These are phyloP conservation scores for Geotrichum ghanense DNA, from an alignment of 805 yeast species.

Conservation along the genomic window DNA sequence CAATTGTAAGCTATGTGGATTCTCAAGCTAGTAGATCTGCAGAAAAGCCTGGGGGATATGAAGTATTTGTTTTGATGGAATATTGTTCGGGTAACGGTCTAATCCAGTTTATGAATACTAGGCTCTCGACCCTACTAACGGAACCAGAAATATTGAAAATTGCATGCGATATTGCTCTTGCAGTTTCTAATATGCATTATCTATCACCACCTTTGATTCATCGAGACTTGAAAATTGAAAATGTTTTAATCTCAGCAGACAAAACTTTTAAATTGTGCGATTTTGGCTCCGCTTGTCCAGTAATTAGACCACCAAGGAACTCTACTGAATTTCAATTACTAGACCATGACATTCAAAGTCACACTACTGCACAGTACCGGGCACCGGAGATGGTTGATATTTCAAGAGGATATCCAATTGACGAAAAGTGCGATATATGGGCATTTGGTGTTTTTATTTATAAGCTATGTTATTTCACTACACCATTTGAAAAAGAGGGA, in stretches of 20 bases:
- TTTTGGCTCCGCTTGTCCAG: constrained; percentile 78
- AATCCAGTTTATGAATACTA: constrained; percentile 77
- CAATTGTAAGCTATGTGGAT: constrained; percentile 84
- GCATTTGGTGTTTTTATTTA: constrained; percentile 88
- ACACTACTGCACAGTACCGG: constrained; percentile 93
- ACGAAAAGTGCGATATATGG: constrained; percentile 93
- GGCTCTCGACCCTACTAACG: constrained; percentile 63
- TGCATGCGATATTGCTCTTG: constrained; percentile 71
- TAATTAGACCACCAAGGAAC: constrained; percentile 63
- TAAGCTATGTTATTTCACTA: constrained; percentile 82
- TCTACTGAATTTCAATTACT: constrained; percentile 60
- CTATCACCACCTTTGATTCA: constrained; percentile 62
- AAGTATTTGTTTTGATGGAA: constrained; percentile 88
- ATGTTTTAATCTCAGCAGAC: constrained; percentile 65
- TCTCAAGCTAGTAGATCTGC: constrained; percentile 80
- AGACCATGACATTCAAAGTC: constrained; percentile 74
- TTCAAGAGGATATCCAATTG: constrained; percentile 70
- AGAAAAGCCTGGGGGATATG: constrained; percentile 39
- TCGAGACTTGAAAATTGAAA: constrained; percentile 89
- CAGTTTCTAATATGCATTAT: constrained; percentile 77
- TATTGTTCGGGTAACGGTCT: constrained; percentile 79
- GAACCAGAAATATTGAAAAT: constrained; percentile 73
- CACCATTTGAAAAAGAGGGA: constrained; percentile 82
- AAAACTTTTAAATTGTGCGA: constrained; percentile 78
- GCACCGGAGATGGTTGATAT: constrained; percentile 95